A percentile compares a stretch with the other conserved stretches of the same genome.
Evolutionary conservation across 208 protist species (phyloP).

Genomic region (Trypanosoma brucei): DNA sequence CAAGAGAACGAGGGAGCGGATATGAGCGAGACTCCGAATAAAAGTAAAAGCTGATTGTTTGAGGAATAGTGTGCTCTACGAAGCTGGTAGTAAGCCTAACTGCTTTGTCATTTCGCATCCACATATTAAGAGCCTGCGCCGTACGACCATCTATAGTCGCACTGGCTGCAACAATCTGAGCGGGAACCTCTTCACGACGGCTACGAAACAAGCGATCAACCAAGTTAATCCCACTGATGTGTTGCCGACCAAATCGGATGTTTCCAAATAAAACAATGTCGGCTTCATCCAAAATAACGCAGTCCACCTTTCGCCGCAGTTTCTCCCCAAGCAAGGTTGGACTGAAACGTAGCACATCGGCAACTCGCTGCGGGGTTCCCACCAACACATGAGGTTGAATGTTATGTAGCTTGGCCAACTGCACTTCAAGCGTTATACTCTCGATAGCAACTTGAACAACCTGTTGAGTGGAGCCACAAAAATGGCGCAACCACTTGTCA

Average conservation of each 20-base stretch:
- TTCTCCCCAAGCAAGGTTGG: conserved; percentile 76
- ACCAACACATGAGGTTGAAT: conserved; percentile 87
- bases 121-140: conserved; percentile 80
- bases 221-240: conserved; percentile 51
- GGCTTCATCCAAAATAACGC: conserved; percentile 86
- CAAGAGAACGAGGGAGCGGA: conserved; percentile 38
- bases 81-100: conserved; percentile 88
- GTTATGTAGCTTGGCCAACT: conserved; percentile 83
- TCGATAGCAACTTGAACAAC: conserved; percentile 76
- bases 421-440: conserved; percentile 67
- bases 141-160: conserved; percentile 83
- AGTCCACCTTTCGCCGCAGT: conserved; percentile 86
- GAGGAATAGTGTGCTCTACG: conserved; percentile 80
- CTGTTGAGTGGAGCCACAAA: conserved; percentile 73
- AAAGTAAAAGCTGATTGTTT: conserved; percentile 81
- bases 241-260: conserved; percentile 30
- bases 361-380: conserved; percentile 77
- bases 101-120: conserved; percentile 84
- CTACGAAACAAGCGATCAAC: conserved; percentile 79
- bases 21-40: conserved; percentile 37
- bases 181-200: conserved; percentile 71
- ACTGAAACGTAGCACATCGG: conserved; percentile 59
- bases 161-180: conserved; percentile 81
- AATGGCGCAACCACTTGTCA: conserved; percentile 85
- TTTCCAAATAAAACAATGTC: conserved; percentile 57